Conservation (phyloP, 208 protist genomes). For the Novymonas esmeraldas region DNA sequence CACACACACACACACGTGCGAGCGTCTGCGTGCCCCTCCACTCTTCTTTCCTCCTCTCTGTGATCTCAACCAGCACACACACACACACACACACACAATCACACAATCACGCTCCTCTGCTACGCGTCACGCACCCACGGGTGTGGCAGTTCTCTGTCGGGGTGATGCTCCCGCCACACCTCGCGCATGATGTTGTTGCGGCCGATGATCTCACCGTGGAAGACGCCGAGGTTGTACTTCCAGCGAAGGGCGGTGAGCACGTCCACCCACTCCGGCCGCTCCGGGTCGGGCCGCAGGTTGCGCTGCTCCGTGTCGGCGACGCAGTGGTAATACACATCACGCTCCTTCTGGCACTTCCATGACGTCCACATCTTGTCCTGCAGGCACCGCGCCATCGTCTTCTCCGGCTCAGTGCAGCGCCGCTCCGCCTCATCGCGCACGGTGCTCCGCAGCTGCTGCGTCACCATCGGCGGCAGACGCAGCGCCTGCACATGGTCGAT, state of each 20-base stretch:
- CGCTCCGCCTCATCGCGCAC: slow-evolving; percentile 64
- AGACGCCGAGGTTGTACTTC: slow-evolving; percentile 86
- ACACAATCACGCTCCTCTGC: slow-evolving; percentile 1
- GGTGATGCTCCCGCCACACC: slow-evolving; percentile 83
- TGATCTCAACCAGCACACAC: neutral
- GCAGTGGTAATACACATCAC: slow-evolving; percentile 74
- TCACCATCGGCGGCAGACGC: slow-evolving; percentile 71
- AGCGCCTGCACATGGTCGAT: slow-evolving; percentile 78
- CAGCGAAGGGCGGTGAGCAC: slow-evolving; percentile 73
- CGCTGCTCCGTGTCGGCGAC: slow-evolving; percentile 44
- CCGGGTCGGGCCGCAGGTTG: slow-evolving; percentile 30
- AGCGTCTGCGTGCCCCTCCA: neutral
- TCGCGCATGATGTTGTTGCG: slow-evolving; percentile 78
- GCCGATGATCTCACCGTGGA: slow-evolving; percentile 79
- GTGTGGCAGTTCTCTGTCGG: slow-evolving; percentile 77
- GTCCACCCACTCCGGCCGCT: slow-evolving; percentile 32
- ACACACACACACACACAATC: neutral
- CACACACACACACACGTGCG: neutral
- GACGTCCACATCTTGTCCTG: slow-evolving; percentile 91
- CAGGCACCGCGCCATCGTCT: slow-evolving; percentile 82
- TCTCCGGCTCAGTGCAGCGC: slow-evolving; percentile 73
- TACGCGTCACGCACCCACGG: slow-evolving; percentile 80
- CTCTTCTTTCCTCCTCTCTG: neutral
- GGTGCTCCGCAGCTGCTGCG: slow-evolving; percentile 62
- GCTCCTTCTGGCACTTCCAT: slow-evolving; percentile 92